phyloP scores from a whole-genome alignment of 2,329 filamentous ascomycete genomes.

The Pseudogymnoascus sp. region DNA sequence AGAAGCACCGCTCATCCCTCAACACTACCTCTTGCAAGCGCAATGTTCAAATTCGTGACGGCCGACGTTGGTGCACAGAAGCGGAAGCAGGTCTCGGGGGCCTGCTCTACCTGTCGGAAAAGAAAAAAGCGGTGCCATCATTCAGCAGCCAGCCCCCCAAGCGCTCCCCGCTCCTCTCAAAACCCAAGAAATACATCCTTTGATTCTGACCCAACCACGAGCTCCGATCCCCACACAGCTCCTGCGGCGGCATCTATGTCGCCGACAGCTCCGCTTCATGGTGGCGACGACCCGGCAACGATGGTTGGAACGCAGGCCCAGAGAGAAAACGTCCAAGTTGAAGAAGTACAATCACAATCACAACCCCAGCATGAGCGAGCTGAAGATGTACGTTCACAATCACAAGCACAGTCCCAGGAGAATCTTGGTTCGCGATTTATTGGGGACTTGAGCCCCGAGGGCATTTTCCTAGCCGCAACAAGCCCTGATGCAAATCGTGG shows the following conservation, averaged over 20 bases:
- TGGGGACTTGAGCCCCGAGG: conserved; percentile 53
- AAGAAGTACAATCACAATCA: no score
- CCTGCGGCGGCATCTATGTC: conserved; percentile 11
- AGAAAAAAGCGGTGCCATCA: no score
- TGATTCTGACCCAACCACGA: conserved; percentile 3
- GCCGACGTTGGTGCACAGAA: conserved; percentile 49
- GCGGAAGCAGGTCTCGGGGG: conserved; percentile 52
- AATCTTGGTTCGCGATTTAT: conserved; percentile 40
- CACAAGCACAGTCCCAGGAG: conserved; percentile 17
- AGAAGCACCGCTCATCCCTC: no score
- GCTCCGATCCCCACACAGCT: conserved; percentile 27
- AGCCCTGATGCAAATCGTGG: conserved; percentile 32
- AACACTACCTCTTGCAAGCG: no score
- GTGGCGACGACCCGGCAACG: background rate
- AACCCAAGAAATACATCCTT: no score
- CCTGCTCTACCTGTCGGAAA: conserved; percentile 47
- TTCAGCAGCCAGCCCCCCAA: no score
- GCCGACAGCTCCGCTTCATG: background rate
- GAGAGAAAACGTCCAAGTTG: no score
- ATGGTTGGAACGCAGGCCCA: no score
- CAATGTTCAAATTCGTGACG: conserved; percentile 49
- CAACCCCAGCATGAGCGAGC: background rate
- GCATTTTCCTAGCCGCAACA: conserved; percentile 51
- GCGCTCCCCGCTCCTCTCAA: no score
- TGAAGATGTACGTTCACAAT: conserved; percentile 9